Evolutionary conservation across 768 basidiomycete genomes (phyloP), one percentile per base, ranked within the genome.

Genomic region (Leucosporidium yakuticum): DNA sequence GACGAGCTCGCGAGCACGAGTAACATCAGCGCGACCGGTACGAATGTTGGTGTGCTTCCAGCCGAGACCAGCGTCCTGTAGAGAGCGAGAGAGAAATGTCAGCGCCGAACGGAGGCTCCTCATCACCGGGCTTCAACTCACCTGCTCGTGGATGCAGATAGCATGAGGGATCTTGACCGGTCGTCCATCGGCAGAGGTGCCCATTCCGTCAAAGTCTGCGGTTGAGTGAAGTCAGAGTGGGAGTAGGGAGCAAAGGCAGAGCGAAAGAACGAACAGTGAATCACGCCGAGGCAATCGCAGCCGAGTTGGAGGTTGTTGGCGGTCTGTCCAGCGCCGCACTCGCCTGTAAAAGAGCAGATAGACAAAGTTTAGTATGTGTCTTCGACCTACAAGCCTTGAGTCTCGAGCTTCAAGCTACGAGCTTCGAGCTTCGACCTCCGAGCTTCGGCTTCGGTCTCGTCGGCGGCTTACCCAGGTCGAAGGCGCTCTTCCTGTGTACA

Each of bases 31-130:
- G 0, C 51, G 57, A 32, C 72, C 74, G 15, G 76, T 76, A 44
- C 77, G 67, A 69, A 70, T 74, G 69, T 79, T 76, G 64, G 76
- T 78, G 74, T 76, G 77, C 65, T 78, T 79, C 68, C 74, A 76
- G 5, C 67, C 62, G 53, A 79, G 69, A 1, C 78, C 78, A 27
- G 71, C 76, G 63, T 79, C 78, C 61, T 78, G 23, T 12, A 27
- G 31, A 21, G n/a, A 44, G n/a, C n/a, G 39, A 44, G 2, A 15
- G 34, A 5, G 17, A 2, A 44, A 44, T 8, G 39, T 44, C 39
- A 44, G 39, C 39, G 39, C 39, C 39, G 39, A 8, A 12, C 34
- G 34, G 5, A 36, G 12, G 34, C 34, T 12, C 34, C 34, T 36
- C 34, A 36, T 12, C 34, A 36, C 34, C 34, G 34, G 6, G 34